Conservation (phyloP, 148 eudicot species). For the Arbutus unedo region DNA sequence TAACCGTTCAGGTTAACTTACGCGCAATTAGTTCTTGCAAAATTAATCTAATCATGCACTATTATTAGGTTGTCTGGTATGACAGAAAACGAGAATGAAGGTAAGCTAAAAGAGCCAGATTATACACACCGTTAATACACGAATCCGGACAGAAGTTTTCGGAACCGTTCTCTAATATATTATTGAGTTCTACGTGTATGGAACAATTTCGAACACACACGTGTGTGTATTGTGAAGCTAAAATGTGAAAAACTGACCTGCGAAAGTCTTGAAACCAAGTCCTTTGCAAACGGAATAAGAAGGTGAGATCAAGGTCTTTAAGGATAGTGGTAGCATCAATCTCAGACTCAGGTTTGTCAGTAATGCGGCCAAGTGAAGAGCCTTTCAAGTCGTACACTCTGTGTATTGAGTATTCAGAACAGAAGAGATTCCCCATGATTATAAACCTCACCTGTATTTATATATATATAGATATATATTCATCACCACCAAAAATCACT, state of each 20-base stretch:
- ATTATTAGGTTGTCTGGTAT: too few relatives aligned
- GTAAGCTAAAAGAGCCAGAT: too few relatives aligned
- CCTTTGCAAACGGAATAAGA: conserved; percentile 70
- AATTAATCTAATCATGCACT: too few relatives aligned
- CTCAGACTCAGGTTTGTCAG: conserved; percentile 83
- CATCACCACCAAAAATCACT: neutral
- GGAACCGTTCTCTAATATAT: too few relatives aligned
- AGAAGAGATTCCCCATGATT: conserved; percentile 92
- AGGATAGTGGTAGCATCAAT: conserved; percentile 84
- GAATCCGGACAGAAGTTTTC: too few relatives aligned
- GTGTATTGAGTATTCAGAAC: conserved; percentile 70
- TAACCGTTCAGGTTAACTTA: too few relatives aligned
- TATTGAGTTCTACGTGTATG: too few relatives aligned
- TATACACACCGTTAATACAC: too few relatives aligned
- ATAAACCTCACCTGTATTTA: conserved; percentile 95
- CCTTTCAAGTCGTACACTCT: conserved; percentile 92
- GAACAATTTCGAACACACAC: too few relatives aligned
- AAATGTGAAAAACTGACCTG: conserved; percentile 35
- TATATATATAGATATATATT: neutral
- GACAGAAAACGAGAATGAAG: too few relatives aligned
- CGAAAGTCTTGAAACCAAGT: conserved; percentile 95
- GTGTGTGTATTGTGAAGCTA: too few relatives aligned
- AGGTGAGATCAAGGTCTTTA: conserved; percentile 95
- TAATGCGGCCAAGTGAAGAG: conserved; percentile 88
- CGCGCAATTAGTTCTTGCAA: too few relatives aligned